These are phyloP conservation scores for Hypoxylon sp. DNA, from an alignment of 2,329 filamentous ascomycete species.

Conservation along the genomic window DNA sequence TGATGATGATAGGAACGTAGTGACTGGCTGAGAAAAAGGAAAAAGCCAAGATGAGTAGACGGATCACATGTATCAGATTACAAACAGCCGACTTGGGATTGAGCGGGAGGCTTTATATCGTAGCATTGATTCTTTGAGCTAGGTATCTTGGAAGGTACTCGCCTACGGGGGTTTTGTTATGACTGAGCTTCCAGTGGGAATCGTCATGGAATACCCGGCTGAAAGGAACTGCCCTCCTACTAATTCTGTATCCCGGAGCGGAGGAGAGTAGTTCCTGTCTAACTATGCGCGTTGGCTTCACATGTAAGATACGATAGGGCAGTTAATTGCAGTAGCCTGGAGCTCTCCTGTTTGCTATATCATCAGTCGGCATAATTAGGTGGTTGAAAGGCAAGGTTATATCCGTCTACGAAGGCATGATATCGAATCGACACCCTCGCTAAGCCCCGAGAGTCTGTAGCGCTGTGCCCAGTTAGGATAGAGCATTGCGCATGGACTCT, in stretches of 20 bases:
- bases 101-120: not conserved
- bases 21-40: not conserved
- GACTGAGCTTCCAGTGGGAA: not conserved
- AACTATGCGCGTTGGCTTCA: not conserved
- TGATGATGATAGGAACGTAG: not conserved
- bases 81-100: too few relatives aligned
- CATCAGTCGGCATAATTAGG: not conserved
- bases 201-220: not conserved
- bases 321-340: not conserved
- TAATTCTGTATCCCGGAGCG: not conserved
- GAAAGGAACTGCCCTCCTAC: not conserved
- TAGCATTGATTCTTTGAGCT: not conserved
- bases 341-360: not conserved
- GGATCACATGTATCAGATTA: not conserved
- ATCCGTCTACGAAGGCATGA: not conserved
- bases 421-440: not conserved
- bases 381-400: not conserved
- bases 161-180: not conserved
- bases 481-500: not conserved
- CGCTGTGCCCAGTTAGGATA: not conserved
- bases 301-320: not conserved
- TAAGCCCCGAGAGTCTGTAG: not conserved
- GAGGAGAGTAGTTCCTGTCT: not conserved
- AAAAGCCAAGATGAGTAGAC: not conserved
- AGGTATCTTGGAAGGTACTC: not conserved